These are phyloP conservation scores for Penicillium crustosum DNA, from an alignment of 2,329 filamentous ascomycete genomes.

Conservation along the genomic window DNA sequence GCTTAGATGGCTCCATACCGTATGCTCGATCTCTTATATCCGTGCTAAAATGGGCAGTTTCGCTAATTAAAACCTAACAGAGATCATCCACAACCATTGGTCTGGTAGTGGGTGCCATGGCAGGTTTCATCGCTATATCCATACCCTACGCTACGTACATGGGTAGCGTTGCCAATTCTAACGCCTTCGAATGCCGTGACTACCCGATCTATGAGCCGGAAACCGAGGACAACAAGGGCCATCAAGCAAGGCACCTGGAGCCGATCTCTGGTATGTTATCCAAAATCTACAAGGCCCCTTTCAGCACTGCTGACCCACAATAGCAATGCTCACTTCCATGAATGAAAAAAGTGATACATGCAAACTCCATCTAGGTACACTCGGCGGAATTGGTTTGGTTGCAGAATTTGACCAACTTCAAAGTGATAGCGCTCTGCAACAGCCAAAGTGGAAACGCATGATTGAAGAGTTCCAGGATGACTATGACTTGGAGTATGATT, in stretches of 20 bases:
- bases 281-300: too few relatives aligned
- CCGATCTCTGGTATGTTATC: conserved; percentile 35
- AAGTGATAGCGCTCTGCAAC: conserved; percentile 2
- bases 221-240: conserved; percentile 8
- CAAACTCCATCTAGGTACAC: conserved; percentile 34
- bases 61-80: conserved; percentile 21
- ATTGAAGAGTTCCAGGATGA: conserved; percentile 37
- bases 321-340: conserved; percentile 28
- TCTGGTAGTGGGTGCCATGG: conserved; percentile 27
- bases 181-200: conserved; percentile 15
- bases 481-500: conserved; percentile 52
- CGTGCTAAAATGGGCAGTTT: background rate
- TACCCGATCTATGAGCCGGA: conserved; percentile 24
- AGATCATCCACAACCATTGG: conserved; percentile 18
- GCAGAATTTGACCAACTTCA: conserved; percentile 15
- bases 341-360: conserved; percentile 15
- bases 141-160: conserved; percentile 22
- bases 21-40: conserved; percentile 20
- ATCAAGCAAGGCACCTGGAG: conserved; percentile 28
- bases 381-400: conserved; percentile 28
- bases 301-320: conserved; percentile 15
- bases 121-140: conserved; percentile 27
- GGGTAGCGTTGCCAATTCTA: conserved; percentile 2
- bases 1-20: conserved; percentile 33
- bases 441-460: conserved; percentile 31